Conservation (phyloP, 1,284 basidiomycete species). For the Porogramme epimiltina region DNA sequence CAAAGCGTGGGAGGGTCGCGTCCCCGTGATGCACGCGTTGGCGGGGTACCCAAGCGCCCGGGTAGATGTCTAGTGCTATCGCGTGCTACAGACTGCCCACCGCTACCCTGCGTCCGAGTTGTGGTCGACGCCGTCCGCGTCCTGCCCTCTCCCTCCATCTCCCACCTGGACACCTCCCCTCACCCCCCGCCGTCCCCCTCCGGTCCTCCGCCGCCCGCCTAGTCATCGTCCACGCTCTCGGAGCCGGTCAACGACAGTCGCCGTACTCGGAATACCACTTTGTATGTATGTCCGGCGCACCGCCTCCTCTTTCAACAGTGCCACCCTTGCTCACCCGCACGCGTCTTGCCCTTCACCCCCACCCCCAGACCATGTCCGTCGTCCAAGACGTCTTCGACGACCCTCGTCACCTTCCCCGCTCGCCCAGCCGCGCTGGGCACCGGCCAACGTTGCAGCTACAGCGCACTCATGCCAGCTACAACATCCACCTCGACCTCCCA, state of each 20-base stretch:
- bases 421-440: slow-evolving; percentile 12
- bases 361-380: too few relatives aligned
- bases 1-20: slow-evolving; percentile 3
- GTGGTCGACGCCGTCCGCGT: too few relatives aligned
- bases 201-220: too few relatives aligned
- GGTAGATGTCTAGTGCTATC: neutral
- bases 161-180: neutral
- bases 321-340: too few relatives aligned
- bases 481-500: slow-evolving; percentile 8
- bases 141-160: neutral
- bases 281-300: too few relatives aligned
- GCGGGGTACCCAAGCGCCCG: neutral
- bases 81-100: slow-evolving; percentile 1
- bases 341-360: too few relatives aligned
- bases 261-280: too few relatives aligned
- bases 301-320: too few relatives aligned
- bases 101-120: neutral
- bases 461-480: slow-evolving; percentile 8
- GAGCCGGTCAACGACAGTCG: too few relatives aligned
- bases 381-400: neutral
- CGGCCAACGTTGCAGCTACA: slow-evolving; percentile 10
- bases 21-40: slow-evolving; percentile 8
- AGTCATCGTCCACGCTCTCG: too few relatives aligned
- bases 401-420: slow-evolving; percentile 1
- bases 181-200: too few relatives aligned